Conservation (phyloP, 352 stramenopile genomes). For the Albugo laibachii region DNA sequence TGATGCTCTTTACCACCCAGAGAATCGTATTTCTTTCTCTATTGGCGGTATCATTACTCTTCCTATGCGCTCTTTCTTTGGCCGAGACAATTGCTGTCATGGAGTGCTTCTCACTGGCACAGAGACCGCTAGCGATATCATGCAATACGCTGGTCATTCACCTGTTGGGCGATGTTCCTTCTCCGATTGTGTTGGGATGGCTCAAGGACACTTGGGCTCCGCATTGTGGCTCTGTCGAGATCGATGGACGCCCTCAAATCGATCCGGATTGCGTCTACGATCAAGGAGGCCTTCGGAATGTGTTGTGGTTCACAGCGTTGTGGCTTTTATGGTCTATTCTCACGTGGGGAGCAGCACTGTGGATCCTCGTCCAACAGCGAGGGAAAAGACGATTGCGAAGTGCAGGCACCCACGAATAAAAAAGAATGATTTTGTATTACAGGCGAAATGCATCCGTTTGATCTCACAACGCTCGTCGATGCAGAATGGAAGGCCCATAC, state of each 20-base stretch:
- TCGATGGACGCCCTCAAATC: conserved; percentile 27
- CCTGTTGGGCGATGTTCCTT: conserved; percentile 86
- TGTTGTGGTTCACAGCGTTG: conserved; percentile 53
- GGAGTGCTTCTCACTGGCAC: conserved; percentile 69
- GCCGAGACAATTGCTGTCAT: conserved; percentile 79
- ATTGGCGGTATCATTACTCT: conserved; percentile 46
- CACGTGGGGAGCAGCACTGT: conserved; percentile 14
- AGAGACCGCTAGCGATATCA: conserved; percentile 78
- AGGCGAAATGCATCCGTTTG: neutral
- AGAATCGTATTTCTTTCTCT: conserved; percentile 42
- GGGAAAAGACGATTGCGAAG: too few relatives aligned
- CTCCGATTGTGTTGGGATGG: conserved; percentile 81
- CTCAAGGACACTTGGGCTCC: conserved; percentile 88
- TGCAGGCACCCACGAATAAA: too few relatives aligned
- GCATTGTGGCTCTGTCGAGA: conserved; percentile 52
- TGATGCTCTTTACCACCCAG: conserved; percentile 30
- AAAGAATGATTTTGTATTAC: too few relatives aligned
- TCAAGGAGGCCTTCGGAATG: conserved; percentile 29
- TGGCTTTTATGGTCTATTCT: conserved; percentile 57
- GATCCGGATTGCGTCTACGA: conserved; percentile 48
- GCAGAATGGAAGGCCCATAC: conserved; percentile 90
- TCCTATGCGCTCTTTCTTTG: conserved; percentile 51
- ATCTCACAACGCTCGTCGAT: conserved; percentile 86
- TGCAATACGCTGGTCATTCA: conserved; percentile 86
- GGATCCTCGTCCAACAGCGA: too few relatives aligned